These are phyloP conservation scores for Kewa caespitosa DNA, from an alignment of 179 eudicot species.

Conservation along the genomic window DNA sequence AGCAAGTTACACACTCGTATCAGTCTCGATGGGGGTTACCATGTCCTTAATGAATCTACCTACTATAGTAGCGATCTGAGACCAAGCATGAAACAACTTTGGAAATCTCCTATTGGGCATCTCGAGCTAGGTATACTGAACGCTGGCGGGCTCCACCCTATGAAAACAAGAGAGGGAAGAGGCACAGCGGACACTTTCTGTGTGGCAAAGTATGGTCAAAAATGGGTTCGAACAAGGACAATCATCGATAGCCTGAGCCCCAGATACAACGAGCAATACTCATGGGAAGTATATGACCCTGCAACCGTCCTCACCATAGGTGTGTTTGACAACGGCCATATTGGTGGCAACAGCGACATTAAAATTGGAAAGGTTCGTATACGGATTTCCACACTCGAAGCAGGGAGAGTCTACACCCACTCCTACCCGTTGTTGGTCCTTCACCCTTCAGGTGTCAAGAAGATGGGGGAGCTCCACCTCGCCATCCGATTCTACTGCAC, in stretches of 20 bases:
- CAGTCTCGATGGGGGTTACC: slow-evolving; percentile 89
- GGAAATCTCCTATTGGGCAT: slow-evolving; percentile 76
- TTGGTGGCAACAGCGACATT: slow-evolving; percentile 42
- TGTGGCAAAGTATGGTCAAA: slow-evolving; percentile 81
- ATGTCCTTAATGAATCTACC: slow-evolving; percentile 84
- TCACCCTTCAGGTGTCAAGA: slow-evolving; percentile 79
- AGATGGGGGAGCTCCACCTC: slow-evolving; percentile 85
- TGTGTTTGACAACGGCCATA: slow-evolving; percentile 66
- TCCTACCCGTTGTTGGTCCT: slow-evolving; percentile 76
- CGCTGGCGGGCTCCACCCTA: slow-evolving; percentile 59
- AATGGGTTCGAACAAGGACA: slow-evolving; percentile 84
- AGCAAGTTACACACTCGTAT: slow-evolving; percentile 72
- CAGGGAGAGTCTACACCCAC: slow-evolving; percentile 84
- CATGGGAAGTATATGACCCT: slow-evolving; percentile 89
- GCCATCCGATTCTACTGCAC: slow-evolving; percentile 84
- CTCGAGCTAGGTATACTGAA: slow-evolving; percentile 74
- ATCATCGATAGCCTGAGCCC: slow-evolving; percentile 71
- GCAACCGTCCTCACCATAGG: slow-evolving; percentile 85
- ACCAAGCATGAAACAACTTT: slow-evolving; percentile 75
- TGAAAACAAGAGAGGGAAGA: slow-evolving; percentile 67
- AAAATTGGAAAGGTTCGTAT: slow-evolving; percentile 74
- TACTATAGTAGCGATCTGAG: slow-evolving; percentile 88
- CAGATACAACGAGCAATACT: slow-evolving; percentile 80
- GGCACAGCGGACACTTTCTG: slow-evolving; percentile 82
- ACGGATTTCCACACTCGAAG: slow-evolving; percentile 85